Evolutionary conservation across 1,139 yeast species (phyloP).

Genomic region (Pneumocystis murina): DNA sequence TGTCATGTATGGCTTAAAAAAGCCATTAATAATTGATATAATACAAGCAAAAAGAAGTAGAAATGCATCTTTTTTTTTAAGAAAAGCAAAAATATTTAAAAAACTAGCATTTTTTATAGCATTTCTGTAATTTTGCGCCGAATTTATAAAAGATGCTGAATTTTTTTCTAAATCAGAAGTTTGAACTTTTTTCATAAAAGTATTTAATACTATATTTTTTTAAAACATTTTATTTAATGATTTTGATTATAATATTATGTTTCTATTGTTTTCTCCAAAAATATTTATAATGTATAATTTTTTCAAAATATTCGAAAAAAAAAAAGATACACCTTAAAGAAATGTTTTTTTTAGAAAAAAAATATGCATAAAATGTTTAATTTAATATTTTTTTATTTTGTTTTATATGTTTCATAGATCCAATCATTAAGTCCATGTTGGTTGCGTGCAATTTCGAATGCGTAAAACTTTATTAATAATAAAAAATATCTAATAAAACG

Average conservation of each 20-base stretch:
- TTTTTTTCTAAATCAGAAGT: not conserved
- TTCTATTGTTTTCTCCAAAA: no score
- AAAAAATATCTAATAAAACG: not conserved
- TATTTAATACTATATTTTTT: not conserved
- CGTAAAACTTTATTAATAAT: slow-evolving; percentile 85
- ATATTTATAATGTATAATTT: no score
- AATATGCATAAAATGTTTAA: not conserved
- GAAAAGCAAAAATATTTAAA: not conserved
- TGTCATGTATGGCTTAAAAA: not conserved
- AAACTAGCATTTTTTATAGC: not conserved
- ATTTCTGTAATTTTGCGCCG: not conserved
- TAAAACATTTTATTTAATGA: not conserved
- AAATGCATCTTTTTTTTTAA: not conserved
- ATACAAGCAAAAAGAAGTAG: not conserved
- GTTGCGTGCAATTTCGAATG: slow-evolving; percentile 88
- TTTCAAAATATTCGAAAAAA: no score
- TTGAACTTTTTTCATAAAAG: not conserved
- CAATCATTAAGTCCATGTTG: slow-evolving; percentile 85
- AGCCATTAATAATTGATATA: not conserved
- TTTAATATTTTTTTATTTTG: slow-evolving; percentile 1
- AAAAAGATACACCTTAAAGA: not conserved
- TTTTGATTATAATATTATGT: not conserved
- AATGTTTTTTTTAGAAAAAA: not conserved
- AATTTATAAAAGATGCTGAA: not conserved
- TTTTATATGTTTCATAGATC: slow-evolving; percentile 31